Conservation (phyloP, 169 alveolate species). For the Prorocentrum cordatum region DNA sequence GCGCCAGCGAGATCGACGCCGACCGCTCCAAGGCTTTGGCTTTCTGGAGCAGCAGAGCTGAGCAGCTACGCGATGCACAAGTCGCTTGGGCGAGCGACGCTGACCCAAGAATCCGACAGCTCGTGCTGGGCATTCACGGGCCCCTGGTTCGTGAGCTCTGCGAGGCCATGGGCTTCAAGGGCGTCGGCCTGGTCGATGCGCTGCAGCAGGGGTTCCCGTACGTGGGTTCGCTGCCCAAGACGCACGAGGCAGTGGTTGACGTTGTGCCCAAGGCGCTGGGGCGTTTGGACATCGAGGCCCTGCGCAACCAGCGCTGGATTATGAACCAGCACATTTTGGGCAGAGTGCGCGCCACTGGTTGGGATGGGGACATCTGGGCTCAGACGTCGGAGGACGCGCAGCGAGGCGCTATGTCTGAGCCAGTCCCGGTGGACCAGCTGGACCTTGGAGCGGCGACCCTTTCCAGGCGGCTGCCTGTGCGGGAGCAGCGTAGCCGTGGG, state of each 20-base stretch:
- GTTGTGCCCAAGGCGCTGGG: neutral
- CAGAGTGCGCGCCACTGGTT: neutral
- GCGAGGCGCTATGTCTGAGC: neutral
- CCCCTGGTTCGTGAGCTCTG: neutral
- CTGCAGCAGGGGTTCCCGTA: slow-evolving; percentile 3
- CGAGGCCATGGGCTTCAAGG: neutral
- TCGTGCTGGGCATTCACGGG: slow-evolving; percentile 10
- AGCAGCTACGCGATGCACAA: neutral
- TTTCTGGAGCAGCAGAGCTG: neutral
- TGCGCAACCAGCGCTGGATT: neutral
- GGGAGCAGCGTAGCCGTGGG: slow-evolving; percentile 19
- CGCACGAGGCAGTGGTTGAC: neutral
- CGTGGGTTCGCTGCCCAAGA: neutral
- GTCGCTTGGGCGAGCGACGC: neutral
- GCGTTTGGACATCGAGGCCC: neutral
- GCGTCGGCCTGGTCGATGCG: neutral
- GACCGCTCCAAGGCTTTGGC: neutral
- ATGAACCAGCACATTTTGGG: neutral
- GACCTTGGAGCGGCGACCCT: neutral
- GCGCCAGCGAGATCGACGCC: neutral
- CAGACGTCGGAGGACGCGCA: neutral
- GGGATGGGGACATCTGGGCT: neutral
- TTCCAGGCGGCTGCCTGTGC: slow-evolving; percentile 1
- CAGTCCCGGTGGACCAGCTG: neutral
- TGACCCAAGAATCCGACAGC: neutral